These are phyloP conservation scores for Piper longum DNA, from an alignment of 164 flowering plant genomes.

Conservation along the genomic window DNA sequence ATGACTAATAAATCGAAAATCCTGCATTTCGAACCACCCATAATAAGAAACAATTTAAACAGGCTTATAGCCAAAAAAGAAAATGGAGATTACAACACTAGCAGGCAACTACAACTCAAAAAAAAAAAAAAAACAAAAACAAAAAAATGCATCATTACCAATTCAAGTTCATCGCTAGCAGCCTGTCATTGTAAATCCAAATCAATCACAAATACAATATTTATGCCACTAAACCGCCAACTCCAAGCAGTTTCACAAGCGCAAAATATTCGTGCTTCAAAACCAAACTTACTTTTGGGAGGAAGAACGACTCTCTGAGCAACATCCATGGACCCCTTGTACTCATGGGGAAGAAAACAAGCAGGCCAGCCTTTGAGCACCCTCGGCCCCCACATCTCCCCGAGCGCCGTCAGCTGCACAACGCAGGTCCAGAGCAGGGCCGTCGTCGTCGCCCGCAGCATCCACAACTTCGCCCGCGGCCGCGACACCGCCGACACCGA, in stretches of 20 bases:
- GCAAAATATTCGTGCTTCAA: no score
- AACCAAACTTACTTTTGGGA: slow-evolving; percentile 21
- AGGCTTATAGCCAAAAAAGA: no score
- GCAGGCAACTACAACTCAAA: not conserved
- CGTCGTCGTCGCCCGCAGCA: slow-evolving; percentile 64
- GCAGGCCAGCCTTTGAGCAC: slow-evolving; percentile 89
- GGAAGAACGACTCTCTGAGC: slow-evolving; percentile 14
- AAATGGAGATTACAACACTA: no score
- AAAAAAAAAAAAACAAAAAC: not conserved
- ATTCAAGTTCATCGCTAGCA: not conserved
- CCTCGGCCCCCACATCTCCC: slow-evolving; percentile 70
- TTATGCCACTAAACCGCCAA: not conserved
- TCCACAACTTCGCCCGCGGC: slow-evolving; percentile 51
- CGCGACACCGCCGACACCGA: not conserved
- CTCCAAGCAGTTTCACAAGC: no score
- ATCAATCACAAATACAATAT: no score
- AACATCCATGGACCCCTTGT: slow-evolving; percentile 6
- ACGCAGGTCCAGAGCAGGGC: slow-evolving; percentile 78
- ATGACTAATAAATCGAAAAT: no score
- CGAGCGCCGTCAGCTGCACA: slow-evolving; percentile 64
- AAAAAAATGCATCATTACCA: not conserved
- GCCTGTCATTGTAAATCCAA: not conserved
- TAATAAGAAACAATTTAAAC: no score
- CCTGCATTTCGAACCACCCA: no score
- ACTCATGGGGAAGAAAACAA: slow-evolving; percentile 25